Percentiles rank a stretch among this genome's conserved stretches.
Evolutionary conservation across 1,284 basidiomycete genomes (phyloP).

Genomic region (Malassezia dermatis): DNA sequence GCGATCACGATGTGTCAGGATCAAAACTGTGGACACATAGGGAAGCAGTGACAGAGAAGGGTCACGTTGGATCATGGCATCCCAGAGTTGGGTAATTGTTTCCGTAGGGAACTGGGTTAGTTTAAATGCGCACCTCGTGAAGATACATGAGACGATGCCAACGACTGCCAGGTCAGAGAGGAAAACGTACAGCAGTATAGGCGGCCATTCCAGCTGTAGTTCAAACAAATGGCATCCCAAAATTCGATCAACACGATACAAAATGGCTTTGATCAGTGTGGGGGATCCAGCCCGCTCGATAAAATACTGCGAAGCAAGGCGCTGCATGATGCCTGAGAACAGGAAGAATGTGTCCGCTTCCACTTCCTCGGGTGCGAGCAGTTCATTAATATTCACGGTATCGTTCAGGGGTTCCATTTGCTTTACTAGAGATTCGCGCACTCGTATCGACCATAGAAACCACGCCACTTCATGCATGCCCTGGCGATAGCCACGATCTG

Average conservation of each 20-base stretch:
- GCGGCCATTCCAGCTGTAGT: conserved; percentile 10
- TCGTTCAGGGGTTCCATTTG: neutral
- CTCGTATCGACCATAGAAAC: conserved; percentile 27
- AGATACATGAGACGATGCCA: conserved; percentile 17
- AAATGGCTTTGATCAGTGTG: conserved; percentile 10
- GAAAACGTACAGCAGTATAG: conserved; percentile 5
- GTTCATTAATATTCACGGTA: neutral
- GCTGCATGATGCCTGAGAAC: conserved; percentile 1
- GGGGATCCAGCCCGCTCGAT: conserved; percentile 4
- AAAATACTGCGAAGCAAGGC: neutral
- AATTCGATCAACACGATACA: conserved; percentile 8
- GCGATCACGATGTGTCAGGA: conserved; percentile 34
- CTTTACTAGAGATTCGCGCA: neutral
- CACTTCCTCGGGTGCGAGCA: neutral
- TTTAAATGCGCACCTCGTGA: neutral
- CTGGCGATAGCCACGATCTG: conserved; percentile 40
- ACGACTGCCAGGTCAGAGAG: neutral
- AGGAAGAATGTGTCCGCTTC: conserved; percentile 14
- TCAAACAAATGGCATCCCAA: conserved; percentile 3
- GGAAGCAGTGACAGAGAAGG: conserved; percentile 28
- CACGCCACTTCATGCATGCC: conserved; percentile 48
- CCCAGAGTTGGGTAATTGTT: conserved; percentile 37
- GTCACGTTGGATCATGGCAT: conserved; percentile 32
- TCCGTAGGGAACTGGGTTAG: conserved; percentile 22
- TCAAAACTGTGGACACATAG: conserved; percentile 39